phyloP scores from a whole-genome alignment of 2,329 filamentous ascomycete species.

The Fusarium papillatum region DNA sequence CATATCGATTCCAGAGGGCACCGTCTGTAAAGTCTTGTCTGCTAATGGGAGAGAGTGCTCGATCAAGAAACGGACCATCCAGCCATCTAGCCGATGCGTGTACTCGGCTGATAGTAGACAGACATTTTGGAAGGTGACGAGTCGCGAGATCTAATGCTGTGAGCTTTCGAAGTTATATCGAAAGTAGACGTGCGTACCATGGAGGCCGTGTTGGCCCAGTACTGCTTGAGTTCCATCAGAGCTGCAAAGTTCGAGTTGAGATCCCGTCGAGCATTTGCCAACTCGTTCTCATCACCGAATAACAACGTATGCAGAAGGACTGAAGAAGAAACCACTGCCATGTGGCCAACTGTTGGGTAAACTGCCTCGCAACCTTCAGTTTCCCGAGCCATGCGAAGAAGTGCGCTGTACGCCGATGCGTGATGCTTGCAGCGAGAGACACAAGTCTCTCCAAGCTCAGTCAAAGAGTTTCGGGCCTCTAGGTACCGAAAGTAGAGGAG shows the following conservation, averaged over 20 bases:
- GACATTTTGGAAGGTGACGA: conserved; percentile 32
- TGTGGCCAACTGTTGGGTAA: conserved; percentile 35
- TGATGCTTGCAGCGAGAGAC: conserved; percentile 44
- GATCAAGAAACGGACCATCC: conserved; percentile 36
- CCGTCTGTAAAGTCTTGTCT: not conserved
- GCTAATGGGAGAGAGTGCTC: conserved; percentile 25
- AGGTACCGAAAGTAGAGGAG: conserved; percentile 55
- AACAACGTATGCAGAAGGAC: conserved; percentile 35
- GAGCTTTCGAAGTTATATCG: not conserved
- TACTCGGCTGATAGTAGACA: conserved; percentile 25
- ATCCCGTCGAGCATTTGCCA: conserved; percentile 8
- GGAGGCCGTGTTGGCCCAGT: conserved; percentile 24
- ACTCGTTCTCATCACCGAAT: conserved; percentile 25
- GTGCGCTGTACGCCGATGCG: conserved; percentile 43
- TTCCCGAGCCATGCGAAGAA: conserved; percentile 31
- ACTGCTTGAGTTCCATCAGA: conserved; percentile 29
- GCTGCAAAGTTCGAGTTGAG: conserved; percentile 36
- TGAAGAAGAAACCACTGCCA: conserved; percentile 35
- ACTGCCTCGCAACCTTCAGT: conserved; percentile 18
- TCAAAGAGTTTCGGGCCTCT: conserved; percentile 31
- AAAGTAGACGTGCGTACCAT: conserved; percentile 12
- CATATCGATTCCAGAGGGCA: not conserved
- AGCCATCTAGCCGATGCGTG: conserved; percentile 31
- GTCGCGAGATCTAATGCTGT: conserved; percentile 22
- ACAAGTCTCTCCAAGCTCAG: not conserved